These are phyloP conservation scores for Kluyveromyces sp. DNA, from an alignment of 1,139 yeast species.

Conservation along the genomic window DNA sequence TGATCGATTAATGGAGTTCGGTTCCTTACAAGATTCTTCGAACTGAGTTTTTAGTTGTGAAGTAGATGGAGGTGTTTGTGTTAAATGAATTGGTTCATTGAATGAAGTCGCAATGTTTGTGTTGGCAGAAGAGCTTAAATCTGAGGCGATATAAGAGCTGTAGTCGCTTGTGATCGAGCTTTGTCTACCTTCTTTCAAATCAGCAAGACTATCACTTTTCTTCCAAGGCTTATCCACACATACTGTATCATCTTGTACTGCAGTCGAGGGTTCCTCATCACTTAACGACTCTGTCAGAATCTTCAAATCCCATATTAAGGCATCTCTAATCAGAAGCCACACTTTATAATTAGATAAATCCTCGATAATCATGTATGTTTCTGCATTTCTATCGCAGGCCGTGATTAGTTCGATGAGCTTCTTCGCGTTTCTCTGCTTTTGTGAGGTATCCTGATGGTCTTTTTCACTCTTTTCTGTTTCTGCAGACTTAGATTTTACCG, in stretches of 20 bases:
- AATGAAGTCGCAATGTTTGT: slow-evolving; percentile 1
- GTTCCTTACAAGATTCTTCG: neutral
- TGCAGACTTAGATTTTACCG: slow-evolving; percentile 4
- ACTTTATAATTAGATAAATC: slow-evolving; percentile 28
- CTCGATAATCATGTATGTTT: slow-evolving; percentile 27
- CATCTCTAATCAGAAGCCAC: slow-evolving; percentile 31
- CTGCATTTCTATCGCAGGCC: slow-evolving; percentile 30
- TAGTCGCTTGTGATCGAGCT: slow-evolving; percentile 12
- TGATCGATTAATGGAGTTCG: neutral
- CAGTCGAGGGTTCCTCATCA: neutral
- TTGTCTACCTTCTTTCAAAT: slow-evolving; percentile 5
- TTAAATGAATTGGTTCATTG: slow-evolving; percentile 2
- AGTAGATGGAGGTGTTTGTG: slow-evolving; percentile 1
- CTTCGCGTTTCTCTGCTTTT: slow-evolving; percentile 16
- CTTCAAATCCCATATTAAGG: slow-evolving; percentile 30
- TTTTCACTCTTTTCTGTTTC: slow-evolving; percentile 10
- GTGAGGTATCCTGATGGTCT: slow-evolving; percentile 12
- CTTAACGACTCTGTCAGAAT: slow-evolving; percentile 10
- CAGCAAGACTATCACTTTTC: slow-evolving; percentile 3
- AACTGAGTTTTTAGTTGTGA: slow-evolving; percentile 6
- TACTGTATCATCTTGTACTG: neutral
- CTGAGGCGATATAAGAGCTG: slow-evolving; percentile 15
- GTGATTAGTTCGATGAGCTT: slow-evolving; percentile 24
- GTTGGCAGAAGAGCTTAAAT: slow-evolving; percentile 9
- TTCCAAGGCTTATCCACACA: neutral